phyloP scores from a whole-genome alignment of 768 basidiomycete species.

The Neoboletus subvelutipes region DNA sequence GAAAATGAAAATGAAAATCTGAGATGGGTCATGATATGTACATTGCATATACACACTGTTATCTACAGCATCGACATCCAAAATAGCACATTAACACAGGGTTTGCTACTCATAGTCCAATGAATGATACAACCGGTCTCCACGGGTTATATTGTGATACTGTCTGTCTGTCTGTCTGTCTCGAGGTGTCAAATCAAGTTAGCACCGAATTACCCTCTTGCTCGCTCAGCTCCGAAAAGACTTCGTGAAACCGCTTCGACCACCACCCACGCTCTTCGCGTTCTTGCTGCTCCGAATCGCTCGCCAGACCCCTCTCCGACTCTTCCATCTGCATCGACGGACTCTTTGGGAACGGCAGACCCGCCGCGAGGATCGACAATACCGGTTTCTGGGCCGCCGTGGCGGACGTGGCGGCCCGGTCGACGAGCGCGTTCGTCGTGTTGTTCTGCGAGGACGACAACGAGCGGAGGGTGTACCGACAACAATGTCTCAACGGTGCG shows the following conservation, averaged over 20 bases:
- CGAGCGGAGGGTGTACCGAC: slow-evolving; percentile 45
- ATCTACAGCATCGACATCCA: slow-evolving; percentile 8
- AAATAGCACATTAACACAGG: not conserved
- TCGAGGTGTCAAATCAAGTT: not conserved
- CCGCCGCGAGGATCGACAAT: slow-evolving; percentile 41
- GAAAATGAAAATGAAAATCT: not conserved
- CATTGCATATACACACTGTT: not conserved
- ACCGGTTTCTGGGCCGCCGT: slow-evolving; percentile 35
- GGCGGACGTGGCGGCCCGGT: slow-evolving; percentile 27
- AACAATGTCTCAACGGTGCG: slow-evolving; percentile 52
- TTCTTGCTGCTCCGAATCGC: slow-evolving; percentile 43
- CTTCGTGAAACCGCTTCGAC: slow-evolving; percentile 63
- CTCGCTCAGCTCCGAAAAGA: slow-evolving; percentile 53
- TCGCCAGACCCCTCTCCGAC: slow-evolving; percentile 27
- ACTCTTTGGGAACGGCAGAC: slow-evolving; percentile 66
- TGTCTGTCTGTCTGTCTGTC: not conserved
- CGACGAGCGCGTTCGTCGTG: slow-evolving; percentile 26
- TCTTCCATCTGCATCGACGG: slow-evolving; percentile 60
- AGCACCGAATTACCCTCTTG: slow-evolving; percentile 6
- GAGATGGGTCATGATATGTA: slow-evolving; percentile 3
- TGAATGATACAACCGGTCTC: slow-evolving; percentile 1
- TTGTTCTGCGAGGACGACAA: slow-evolving; percentile 36
- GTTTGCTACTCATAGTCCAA: not conserved
- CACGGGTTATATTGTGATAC: not conserved
- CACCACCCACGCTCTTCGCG: slow-evolving; percentile 76